Percentiles rank a stretch among this genome's conserved stretches.
These are phyloP conservation scores for Tritrichomonas foetus DNA, from an alignment of 208 protist genomes.

Conservation along the genomic window DNA sequence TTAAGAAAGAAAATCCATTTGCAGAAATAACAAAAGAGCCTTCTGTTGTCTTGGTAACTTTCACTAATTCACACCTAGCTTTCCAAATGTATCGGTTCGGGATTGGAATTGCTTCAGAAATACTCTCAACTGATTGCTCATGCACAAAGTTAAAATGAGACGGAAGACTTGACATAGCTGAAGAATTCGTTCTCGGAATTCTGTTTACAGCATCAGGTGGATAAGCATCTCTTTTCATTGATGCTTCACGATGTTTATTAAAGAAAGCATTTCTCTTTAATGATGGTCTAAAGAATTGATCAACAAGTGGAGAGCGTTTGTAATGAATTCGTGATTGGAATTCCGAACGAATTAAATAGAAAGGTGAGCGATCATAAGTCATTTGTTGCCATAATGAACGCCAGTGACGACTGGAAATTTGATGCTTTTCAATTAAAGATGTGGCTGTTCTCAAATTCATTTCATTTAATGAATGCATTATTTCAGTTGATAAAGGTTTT, in stretches of 20 bases:
- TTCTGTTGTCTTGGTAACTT: not conserved
- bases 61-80: not conserved
- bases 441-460: not conserved
- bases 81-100: not conserved
- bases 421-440: not conserved
- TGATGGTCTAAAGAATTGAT: too few species aligned
- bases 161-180: too few species aligned
- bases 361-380: not conserved
- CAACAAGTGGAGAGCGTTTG: not conserved
- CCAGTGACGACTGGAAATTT: not conserved
- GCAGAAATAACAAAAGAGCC: not conserved
- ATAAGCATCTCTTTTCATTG: not conserved
- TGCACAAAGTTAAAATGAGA: too few species aligned
- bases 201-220: too few species aligned
- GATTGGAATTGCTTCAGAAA: not conserved
- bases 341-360: not conserved
- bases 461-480: not conserved
- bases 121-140: not conserved
- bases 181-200: too few species aligned
- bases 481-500: not conserved
- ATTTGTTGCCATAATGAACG: not conserved
- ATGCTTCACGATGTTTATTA: not conserved
- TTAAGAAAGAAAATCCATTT: not conserved
- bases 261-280: not conserved
- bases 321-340: not conserved